Percentiles rank a stretch among this genome's conserved stretches.
These are phyloP conservation scores for Yamadazyma nakazawae DNA, from an alignment of 805 yeast genomes.

Conservation along the genomic window DNA sequence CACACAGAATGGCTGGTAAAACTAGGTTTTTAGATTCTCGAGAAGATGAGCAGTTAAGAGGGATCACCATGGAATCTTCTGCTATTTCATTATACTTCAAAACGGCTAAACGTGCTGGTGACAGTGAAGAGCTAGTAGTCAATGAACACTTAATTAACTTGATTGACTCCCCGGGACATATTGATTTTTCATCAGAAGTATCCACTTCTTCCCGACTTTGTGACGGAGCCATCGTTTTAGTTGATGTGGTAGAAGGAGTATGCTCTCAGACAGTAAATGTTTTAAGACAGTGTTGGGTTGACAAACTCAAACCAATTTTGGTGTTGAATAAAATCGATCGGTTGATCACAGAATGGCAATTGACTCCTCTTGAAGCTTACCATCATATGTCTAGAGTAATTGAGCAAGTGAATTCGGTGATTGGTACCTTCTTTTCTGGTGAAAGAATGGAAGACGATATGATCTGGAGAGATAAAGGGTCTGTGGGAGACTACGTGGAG, in stretches of 20 bases:
- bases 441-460: conserved; percentile 88
- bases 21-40: conserved; percentile 89
- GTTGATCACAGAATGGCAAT: conserved; percentile 72
- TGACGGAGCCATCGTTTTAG: conserved; percentile 94
- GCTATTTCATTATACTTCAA: conserved; percentile 92
- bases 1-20: conserved; percentile 93
- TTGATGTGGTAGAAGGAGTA: conserved; percentile 97
- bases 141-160: conserved; percentile 83
- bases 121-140: conserved; percentile 37
- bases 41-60: conserved; percentile 93
- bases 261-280: conserved; percentile 97
- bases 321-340: conserved; percentile 92
- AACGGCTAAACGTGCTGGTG: conserved; percentile 46
- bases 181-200: conserved; percentile 94
- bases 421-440: conserved; percentile 90
- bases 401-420: conserved; percentile 92
- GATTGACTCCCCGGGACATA: conserved; percentile 99
- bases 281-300: conserved; percentile 92
- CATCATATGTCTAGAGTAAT: conserved; percentile 71
- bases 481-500: conserved; percentile 60
- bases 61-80: conserved; percentile 96
- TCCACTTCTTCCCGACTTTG: conserved; percentile 93
- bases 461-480: conserved; percentile 66
- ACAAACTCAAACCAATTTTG: conserved; percentile 79
- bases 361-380: conserved; percentile 84